Percentiles rank a stretch among this genome's conserved stretches.
Evolutionary conservation across 257 asterid species (phyloP).

Genomic region (Fraxinus excelsior): DNA sequence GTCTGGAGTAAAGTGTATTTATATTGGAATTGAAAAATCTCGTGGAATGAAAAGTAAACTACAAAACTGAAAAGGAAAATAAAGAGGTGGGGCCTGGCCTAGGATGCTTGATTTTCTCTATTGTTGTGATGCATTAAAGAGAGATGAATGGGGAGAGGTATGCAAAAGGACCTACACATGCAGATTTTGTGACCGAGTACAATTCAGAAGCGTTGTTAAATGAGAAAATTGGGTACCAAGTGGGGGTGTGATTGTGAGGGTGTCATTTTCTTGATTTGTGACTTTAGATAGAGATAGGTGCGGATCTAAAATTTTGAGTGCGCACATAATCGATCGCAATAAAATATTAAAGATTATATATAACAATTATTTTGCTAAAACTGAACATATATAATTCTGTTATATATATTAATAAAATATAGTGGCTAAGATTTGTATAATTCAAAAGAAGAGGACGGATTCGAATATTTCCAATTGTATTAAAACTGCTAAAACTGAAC

Average conservation of each 20-base stretch:
- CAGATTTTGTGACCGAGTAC: slow-evolving; percentile 62
- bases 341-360: no score
- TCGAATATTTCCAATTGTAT: no score
- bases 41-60: slow-evolving; percentile 37
- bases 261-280: not conserved
- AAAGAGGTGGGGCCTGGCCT: slow-evolving; percentile 27
- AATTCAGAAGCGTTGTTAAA: slow-evolving; percentile 28
- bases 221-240: slow-evolving; percentile 28
- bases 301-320: no score
- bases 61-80: slow-evolving; percentile 29
- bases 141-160: slow-evolving; percentile 27
- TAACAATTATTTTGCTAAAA: no score
- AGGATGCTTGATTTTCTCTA: slow-evolving; percentile 37
- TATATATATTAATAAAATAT: no score
- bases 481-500: no score
- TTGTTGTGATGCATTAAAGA: slow-evolving; percentile 48
- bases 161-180: slow-evolving; percentile 56
- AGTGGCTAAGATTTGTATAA: no score
- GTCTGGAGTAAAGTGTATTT: slow-evolving; percentile 26
- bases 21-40: slow-evolving; percentile 14
- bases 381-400: no score
- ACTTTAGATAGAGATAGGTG: not conserved
- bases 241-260: slow-evolving; percentile 20
- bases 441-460: no score
- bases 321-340: no score